Percentiles rank a stretch among this genome's conserved stretches.
Evolutionary conservation across 2,329 filamentous ascomycete species (phyloP).

Genomic region (Fusarium sp.): DNA sequence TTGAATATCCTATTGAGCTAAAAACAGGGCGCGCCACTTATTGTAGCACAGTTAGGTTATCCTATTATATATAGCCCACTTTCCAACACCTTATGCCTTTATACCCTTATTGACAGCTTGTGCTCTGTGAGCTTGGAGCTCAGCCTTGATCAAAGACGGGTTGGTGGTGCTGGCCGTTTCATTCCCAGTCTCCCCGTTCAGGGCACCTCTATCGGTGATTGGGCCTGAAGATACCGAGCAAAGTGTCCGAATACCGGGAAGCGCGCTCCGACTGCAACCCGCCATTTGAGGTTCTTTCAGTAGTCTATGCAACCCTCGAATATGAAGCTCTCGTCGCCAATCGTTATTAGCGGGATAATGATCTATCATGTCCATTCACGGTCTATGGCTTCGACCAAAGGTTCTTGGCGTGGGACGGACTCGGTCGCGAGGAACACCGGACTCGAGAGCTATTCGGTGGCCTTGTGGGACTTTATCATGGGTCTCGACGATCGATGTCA

Average conservation of each 20-base stretch:
- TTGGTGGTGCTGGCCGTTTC: conserved; percentile 5
- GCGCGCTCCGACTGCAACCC: conserved; percentile 8
- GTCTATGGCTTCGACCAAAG: conserved; percentile 15
- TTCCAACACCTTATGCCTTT: no score
- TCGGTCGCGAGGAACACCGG: conserved; percentile 3
- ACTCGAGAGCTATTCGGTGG: neutral
- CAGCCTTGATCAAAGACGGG: neutral
- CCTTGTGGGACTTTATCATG: conserved; percentile 20
- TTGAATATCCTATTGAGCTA: no score
- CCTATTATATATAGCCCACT: no score
- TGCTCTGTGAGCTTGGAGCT: neutral
- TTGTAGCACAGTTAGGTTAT: no score
- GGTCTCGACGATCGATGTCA: conserved; percentile 13
- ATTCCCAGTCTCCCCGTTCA: neutral
- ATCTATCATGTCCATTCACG: conserved; percentile 23
- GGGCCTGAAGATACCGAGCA: neutral
- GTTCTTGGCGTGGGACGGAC: conserved; percentile 24
- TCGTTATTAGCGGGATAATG: neutral
- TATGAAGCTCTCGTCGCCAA: conserved; percentile 3
- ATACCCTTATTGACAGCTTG: no score
- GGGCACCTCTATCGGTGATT: neutral
- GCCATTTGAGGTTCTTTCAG: neutral
- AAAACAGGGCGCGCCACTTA: no score
- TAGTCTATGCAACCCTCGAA: neutral
- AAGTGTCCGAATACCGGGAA: neutral